Conservation (phyloP, 2,329 filamentous ascomycete genomes). For the Metarhizium guizhouense region DNA sequence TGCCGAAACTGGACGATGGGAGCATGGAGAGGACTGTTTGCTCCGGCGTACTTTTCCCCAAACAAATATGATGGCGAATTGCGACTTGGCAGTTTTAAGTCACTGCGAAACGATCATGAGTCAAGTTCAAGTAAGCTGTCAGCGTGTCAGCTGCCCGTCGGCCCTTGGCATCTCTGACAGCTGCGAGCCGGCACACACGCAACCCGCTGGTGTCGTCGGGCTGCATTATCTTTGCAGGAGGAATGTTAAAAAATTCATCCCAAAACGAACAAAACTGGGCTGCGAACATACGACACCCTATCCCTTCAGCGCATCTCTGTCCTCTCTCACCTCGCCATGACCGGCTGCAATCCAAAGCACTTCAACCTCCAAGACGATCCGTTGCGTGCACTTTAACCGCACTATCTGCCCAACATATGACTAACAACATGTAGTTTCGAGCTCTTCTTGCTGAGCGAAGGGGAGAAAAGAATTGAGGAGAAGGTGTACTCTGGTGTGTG, state of each 20-base stretch:
- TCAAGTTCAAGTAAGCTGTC: background rate
- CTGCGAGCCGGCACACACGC: background rate
- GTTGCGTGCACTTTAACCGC: conserved; percentile 19
- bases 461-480: conserved; percentile 89
- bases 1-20: background rate
- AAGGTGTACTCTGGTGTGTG: conserved; percentile 80
- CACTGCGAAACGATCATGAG: background rate
- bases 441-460: conserved; percentile 77
- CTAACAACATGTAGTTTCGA: conserved; percentile 61
- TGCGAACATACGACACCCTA: background rate
- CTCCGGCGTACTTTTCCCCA: background rate
- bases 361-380: conserved; percentile 26
- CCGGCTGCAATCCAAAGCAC: conserved; percentile 29
- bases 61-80: background rate
- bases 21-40: background rate
- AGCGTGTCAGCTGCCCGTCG: background rate
- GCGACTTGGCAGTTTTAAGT: background rate
- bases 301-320: background rate
- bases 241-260: background rate
- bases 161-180: background rate
- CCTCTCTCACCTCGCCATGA: conserved; percentile 15
- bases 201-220: background rate
- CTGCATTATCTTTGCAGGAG: background rate
- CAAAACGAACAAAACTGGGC: background rate
- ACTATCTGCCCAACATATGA: background rate